These are phyloP conservation scores for Selaginella tamariscina DNA, from an alignment of 75 land plant species.

Conservation along the genomic window DNA sequence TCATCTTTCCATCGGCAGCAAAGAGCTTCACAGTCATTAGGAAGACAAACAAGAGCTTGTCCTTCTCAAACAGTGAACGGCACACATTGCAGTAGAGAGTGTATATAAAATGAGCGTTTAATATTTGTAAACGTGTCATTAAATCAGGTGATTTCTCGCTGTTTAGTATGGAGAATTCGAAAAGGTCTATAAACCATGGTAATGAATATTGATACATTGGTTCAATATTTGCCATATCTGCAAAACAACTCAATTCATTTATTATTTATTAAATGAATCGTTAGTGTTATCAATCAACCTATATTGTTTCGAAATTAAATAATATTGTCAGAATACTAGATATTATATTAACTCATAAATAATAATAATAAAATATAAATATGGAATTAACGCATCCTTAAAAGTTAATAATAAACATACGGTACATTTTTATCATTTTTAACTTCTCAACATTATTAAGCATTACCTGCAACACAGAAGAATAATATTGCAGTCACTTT, in stretches of 20 bases:
- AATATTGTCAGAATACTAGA: too few species aligned
- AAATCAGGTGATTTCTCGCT: constrained; percentile 24
- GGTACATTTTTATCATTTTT: too few species aligned
- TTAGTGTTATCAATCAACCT: too few species aligned
- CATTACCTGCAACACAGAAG: constrained; percentile 27
- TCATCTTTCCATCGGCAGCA: constrained; percentile 12
- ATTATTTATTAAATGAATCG: background rate
- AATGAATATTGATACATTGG: constrained; percentile 31
- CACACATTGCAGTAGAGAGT: constrained; percentile 21
- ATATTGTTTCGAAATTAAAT: too few species aligned
- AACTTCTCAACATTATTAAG: too few species aligned
- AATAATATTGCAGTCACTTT: constrained; percentile 19
- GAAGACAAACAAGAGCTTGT: constrained; percentile 25
- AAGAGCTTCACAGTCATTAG: constrained; percentile 17
- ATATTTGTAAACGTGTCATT: constrained; percentile 7
- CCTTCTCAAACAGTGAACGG: constrained; percentile 27
- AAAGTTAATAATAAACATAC: too few species aligned
- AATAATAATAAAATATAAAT: too few species aligned
- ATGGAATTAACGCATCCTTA: too few species aligned
- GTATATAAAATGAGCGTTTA: constrained; percentile 18
- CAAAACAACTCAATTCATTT: background rate
- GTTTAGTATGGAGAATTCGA: constrained; percentile 19
- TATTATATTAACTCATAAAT: too few species aligned
- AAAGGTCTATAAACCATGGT: constrained; percentile 24
- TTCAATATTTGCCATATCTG: constrained; percentile 30